Conservation (phyloP, 2,329 filamentous ascomycete species). For the Colletotrichum sp. region DNA sequence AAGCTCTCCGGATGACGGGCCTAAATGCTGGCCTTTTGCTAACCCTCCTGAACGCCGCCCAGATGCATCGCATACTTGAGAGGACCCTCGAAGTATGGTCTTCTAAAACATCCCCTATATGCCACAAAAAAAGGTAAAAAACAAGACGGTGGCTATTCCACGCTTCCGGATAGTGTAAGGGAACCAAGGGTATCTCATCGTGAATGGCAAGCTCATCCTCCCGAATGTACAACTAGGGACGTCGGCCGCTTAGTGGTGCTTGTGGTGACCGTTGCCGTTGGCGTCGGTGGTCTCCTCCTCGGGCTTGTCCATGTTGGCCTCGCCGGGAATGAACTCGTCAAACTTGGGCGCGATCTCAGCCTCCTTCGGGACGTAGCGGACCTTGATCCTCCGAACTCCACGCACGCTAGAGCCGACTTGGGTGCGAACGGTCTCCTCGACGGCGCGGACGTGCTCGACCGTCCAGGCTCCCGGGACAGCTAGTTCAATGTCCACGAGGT, state of each 20-base stretch:
- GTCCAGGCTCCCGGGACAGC: conserved; percentile 80
- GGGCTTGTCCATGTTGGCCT: conserved; percentile 66
- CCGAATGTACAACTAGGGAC: neutral
- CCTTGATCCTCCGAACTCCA: conserved; percentile 81
- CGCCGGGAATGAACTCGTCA: conserved; percentile 79
- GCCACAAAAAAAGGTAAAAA: neutral
- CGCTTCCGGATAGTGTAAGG: conserved; percentile 7
- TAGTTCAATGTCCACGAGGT: conserved; percentile 88
- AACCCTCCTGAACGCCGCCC: conserved; percentile 9
- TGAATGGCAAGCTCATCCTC: conserved; percentile 15
- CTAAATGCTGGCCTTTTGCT: conserved; percentile 13
- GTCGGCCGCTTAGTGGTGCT: conserved; percentile 27
- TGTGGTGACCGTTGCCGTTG: conserved; percentile 29
- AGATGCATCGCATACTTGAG: conserved; percentile 14
- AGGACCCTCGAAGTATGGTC: neutral
- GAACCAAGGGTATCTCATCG: conserved; percentile 21
- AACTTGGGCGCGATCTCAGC: conserved; percentile 57
- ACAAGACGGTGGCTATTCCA: neutral
- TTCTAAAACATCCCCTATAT: neutral
- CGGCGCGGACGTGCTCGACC: conserved; percentile 68
- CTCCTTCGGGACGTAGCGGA: conserved; percentile 81
- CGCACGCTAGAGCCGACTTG: conserved; percentile 78
- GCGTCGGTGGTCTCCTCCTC: conserved; percentile 44
- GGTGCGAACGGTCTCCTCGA: conserved; percentile 78
- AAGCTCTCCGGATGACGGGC: conserved; percentile 2